These are phyloP conservation scores for Penicillium cinerascens DNA, from an alignment of 495 filamentous ascomycete species.

Conservation along the genomic window DNA sequence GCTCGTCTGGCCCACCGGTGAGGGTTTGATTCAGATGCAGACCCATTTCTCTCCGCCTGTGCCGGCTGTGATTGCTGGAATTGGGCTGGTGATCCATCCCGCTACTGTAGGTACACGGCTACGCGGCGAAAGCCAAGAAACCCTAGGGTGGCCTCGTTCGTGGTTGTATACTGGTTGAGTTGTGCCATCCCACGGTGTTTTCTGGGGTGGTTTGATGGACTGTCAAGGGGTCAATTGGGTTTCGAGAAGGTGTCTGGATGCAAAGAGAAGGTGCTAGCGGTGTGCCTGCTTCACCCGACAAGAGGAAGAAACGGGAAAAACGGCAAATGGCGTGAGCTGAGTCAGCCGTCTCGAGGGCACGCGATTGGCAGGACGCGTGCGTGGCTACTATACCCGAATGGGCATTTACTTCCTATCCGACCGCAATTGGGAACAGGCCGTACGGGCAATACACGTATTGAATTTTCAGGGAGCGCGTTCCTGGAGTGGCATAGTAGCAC, in stretches of 20 bases:
- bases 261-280: not conserved
- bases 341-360: constrained; percentile 2
- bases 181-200: not conserved
- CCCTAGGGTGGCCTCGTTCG: not conserved
- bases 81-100: constrained; percentile 5
- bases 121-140: constrained; percentile 22
- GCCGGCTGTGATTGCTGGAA: constrained; percentile 10
- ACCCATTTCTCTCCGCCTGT: constrained; percentile 7
- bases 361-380: constrained; percentile 12
- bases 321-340: constrained; percentile 1
- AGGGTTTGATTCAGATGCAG: constrained; percentile 26
- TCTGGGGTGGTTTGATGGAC: too few species aligned
- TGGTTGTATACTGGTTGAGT: not conserved
- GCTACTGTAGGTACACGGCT: constrained; percentile 33
- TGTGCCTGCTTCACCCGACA: not conserved
- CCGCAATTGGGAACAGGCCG: not conserved
- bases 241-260: not conserved
- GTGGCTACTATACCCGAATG: constrained; percentile 3
- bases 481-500: not conserved
- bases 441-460: not conserved
- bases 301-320: constrained; percentile 14
- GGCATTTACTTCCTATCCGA: not conserved
- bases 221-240: constrained; percentile 1
- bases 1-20: constrained; percentile 31
- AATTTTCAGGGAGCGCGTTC: not conserved